Conservation (phyloP, 1,139 yeast species). For the Hemisphaericaspora subhashii region DNA sequence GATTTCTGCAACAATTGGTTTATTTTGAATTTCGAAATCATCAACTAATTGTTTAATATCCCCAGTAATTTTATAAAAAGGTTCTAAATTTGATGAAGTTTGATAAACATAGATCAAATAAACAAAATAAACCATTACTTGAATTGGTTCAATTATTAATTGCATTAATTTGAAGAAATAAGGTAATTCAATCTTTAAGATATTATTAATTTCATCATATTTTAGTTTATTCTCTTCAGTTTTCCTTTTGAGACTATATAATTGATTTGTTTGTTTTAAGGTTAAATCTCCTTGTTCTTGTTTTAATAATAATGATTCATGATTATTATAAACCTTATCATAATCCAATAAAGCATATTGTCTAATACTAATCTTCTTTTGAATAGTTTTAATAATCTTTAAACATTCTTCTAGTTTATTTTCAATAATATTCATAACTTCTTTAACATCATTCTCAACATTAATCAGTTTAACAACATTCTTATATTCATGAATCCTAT, state of each 20-base stretch:
- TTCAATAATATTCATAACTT: slow-evolving; percentile 6
- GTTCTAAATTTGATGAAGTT: slow-evolving; percentile 20
- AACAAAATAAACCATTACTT: slow-evolving; percentile 29
- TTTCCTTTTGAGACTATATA: slow-evolving; percentile 34
- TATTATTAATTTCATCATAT: slow-evolving; percentile 30
- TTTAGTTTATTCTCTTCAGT: slow-evolving; percentile 25
- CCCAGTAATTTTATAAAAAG: slow-evolving; percentile 11
- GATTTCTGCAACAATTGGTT: slow-evolving; percentile 16
- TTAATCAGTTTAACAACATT: slow-evolving; percentile 7
- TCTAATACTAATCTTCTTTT: slow-evolving; percentile 28
- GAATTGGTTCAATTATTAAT: slow-evolving; percentile 25
- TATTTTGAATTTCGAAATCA: slow-evolving; percentile 14
- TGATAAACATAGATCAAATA: slow-evolving; percentile 30
- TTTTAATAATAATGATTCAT: slow-evolving; percentile 25
- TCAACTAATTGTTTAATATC: slow-evolving; percentile 9
- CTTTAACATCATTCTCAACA: slow-evolving; percentile 8
- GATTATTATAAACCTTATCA: slow-evolving; percentile 28
- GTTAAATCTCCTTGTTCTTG: slow-evolving; percentile 24
- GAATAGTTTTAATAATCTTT: slow-evolving; percentile 25
- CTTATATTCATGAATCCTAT: slow-evolving; percentile 10
- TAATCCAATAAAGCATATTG: slow-evolving; percentile 35
- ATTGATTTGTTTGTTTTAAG: slow-evolving; percentile 29
- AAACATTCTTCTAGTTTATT: slow-evolving; percentile 22
- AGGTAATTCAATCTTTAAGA: slow-evolving; percentile 42
- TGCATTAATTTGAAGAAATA: slow-evolving; percentile 31